These are phyloP conservation scores for Brasilioporus rufonigricans DNA, from an alignment of 768 basidiomycete species.

Conservation along the genomic window DNA sequence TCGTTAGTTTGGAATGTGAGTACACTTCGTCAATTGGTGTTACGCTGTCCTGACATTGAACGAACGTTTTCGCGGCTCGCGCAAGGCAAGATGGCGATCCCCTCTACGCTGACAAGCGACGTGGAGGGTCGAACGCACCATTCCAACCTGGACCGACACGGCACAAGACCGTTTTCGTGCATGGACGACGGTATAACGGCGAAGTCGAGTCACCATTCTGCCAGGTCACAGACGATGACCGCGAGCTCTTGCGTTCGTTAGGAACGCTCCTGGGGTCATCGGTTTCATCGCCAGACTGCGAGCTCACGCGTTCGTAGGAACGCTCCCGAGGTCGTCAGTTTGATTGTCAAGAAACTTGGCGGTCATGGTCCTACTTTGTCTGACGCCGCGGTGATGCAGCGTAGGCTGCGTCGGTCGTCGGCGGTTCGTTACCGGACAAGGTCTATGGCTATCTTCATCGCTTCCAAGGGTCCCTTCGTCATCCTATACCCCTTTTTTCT, in stretches of 20 bases:
- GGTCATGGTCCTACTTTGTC: not conserved
- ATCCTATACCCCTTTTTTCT: slow-evolving; percentile 8
- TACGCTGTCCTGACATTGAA: not conserved
- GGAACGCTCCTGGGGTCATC: not conserved
- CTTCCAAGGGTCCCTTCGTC: not conserved
- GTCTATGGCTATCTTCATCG: not conserved
- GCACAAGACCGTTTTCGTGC: too few relatives aligned
- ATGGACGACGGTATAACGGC: too few relatives aligned
- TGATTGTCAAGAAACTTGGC: not conserved
- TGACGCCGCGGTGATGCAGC: not conserved
- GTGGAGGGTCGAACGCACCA: not conserved
- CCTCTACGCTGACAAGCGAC: not conserved
- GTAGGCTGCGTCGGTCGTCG: not conserved
- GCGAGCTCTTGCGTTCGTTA: not conserved
- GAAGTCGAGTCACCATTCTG: not conserved
- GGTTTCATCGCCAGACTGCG: not conserved
- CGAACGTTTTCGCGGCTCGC: not conserved
- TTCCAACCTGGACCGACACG: too few relatives aligned
- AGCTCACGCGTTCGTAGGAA: not conserved
- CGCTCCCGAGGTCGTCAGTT: not conserved
- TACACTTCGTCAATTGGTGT: not conserved
- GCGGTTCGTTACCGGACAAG: not conserved
- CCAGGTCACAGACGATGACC: not conserved
- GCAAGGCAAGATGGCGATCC: not conserved
- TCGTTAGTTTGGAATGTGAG: slow-evolving; percentile 2